Evolutionary conservation across 2,329 filamentous ascomycete genomes (phyloP), one percentile per base, ranked within the genome.

Genomic region (Arthrinium puccinioides): DNA sequence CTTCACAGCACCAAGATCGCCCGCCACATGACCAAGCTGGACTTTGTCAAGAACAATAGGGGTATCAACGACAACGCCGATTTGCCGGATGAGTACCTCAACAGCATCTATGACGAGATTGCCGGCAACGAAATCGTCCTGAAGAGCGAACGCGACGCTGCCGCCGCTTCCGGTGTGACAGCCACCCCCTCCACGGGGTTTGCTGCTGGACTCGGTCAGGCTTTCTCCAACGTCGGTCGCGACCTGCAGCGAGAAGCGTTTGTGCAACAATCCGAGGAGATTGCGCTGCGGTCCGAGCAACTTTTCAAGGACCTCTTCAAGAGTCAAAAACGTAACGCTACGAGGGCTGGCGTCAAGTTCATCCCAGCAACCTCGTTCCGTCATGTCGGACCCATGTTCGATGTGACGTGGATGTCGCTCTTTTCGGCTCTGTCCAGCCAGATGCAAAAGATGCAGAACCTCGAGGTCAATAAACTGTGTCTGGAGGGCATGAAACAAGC

Each of bases 351-450:
- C 60, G 51, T 82, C 70, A 63, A 80, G 68, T 98, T 92, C 60
- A 94, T 98, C 38, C 85, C 87, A 1, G 92, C 92, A 4, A 92
- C 87, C 2, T 97, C 89, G 0, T 89, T 87, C 57, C 90, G 87
- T 51, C 92, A 98, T 58, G 85, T 96, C 34, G 92, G 92, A 0
- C 88, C 92, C 1, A 98, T 98, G 92, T 97, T 98, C 55, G 89
- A 95, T 52, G 88, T 95, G 18, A 94, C 88, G 0, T 98, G 92
- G 92, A 98, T 97, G 90, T 95, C 90, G 9, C 94, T 96, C 60
- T 84, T 98, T 53, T 97, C 90, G 5, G 89, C 89, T 0, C 73
- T 98, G 19, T 96, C 90, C 2, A 89, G 86, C 35, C 86, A 94
- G 49, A 89, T 92, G 57, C 92, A 97, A 51, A 89, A 95, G 55